Conservation (phyloP, 2,329 filamentous ascomycete genomes). For the Knufia petricola region DNA sequence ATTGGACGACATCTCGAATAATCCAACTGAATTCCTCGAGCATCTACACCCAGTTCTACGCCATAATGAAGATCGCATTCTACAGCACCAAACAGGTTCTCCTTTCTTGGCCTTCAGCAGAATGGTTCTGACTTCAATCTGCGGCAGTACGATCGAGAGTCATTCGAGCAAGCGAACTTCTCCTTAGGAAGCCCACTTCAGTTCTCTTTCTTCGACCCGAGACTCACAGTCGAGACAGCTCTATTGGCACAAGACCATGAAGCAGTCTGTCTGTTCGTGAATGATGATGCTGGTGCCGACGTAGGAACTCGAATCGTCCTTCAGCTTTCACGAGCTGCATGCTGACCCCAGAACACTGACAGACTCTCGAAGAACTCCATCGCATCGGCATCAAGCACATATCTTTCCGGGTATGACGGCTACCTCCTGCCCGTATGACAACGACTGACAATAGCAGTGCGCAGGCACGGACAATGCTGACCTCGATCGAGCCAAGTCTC, state of each 20-base stretch:
- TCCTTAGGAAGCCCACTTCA: constrained; percentile 30
- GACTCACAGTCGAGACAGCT: constrained; percentile 48
- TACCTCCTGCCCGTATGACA: not conserved
- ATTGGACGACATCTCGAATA: too few species aligned
- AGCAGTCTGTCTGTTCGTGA: constrained; percentile 60
- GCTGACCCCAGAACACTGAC: not conserved
- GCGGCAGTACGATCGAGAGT: not conserved
- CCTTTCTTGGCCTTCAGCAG: not conserved
- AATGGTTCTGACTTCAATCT: not conserved
- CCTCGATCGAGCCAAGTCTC: constrained; percentile 43
- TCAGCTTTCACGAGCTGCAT: not conserved
- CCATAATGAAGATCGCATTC: constrained; percentile 4
- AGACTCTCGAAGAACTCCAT: constrained; percentile 44
- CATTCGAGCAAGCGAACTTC: not conserved
- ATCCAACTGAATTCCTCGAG: too few species aligned
- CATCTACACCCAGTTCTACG: too few species aligned
- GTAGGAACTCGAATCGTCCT: not conserved
- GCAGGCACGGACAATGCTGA: constrained; percentile 62
- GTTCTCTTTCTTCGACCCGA: constrained; percentile 49
- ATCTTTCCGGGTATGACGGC: constrained; percentile 41
- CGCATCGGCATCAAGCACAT: constrained; percentile 46
- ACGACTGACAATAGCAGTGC: constrained; percentile 31
- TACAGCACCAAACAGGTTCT: constrained; percentile 4
- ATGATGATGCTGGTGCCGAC: constrained; percentile 45
- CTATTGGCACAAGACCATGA: constrained; percentile 43